Evolutionary conservation across 1,139 yeast species (phyloP).

Genomic region (Suhomyces yuchorum): DNA sequence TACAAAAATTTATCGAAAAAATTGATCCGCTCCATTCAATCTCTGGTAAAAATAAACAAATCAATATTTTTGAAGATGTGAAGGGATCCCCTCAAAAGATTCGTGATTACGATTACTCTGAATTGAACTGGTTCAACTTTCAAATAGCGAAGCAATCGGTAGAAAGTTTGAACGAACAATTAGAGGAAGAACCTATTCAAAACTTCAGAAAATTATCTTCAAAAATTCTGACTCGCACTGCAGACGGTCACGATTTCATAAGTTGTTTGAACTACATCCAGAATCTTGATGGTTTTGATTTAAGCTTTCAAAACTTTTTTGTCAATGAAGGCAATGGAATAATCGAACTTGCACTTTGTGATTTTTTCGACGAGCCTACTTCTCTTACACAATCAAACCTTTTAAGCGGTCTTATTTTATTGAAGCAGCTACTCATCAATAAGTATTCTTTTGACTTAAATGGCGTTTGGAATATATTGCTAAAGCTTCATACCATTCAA

Average conservation of each 20-base stretch:
- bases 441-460: slow-evolving; percentile 23
- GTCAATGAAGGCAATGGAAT: slow-evolving; percentile 26
- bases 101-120: slow-evolving; percentile 34
- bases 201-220: slow-evolving; percentile 25
- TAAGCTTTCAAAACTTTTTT: slow-evolving; percentile 29
- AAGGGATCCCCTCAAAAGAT: slow-evolving; percentile 40
- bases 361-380: slow-evolving; percentile 21
- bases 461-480: slow-evolving; percentile 28
- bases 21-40: slow-evolving; percentile 45
- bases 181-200: slow-evolving; percentile 21
- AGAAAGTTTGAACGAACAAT: slow-evolving; percentile 14
- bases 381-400: slow-evolving; percentile 16
- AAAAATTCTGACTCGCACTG: slow-evolving; percentile 14
- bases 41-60: slow-evolving; percentile 37
- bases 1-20: slow-evolving; percentile 41
- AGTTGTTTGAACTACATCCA: slow-evolving; percentile 29
- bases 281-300: slow-evolving; percentile 22
- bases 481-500: slow-evolving; percentile 19
- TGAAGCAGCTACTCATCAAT: slow-evolving; percentile 40
- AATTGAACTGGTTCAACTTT: slow-evolving; percentile 45
- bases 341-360: slow-evolving; percentile 34
- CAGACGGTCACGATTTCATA: slow-evolving; percentile 22
- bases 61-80: slow-evolving; percentile 42
- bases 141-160: slow-evolving; percentile 33
- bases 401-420: slow-evolving; percentile 34